Conservation (phyloP, 345 rosid genomes). For the Isatis tinctoria region DNA sequence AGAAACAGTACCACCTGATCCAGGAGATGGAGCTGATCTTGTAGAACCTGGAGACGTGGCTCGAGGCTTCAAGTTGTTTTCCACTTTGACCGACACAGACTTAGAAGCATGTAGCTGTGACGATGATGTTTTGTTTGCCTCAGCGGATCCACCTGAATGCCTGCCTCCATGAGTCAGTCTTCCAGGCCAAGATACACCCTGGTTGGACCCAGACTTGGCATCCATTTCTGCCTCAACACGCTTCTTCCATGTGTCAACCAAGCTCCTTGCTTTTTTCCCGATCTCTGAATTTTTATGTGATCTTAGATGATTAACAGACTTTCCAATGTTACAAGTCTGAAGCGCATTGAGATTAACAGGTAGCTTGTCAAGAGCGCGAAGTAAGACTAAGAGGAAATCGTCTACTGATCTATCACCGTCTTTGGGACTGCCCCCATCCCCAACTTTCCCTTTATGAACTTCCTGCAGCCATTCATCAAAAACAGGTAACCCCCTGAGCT, state of each 20-base stretch:
- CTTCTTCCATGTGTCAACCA: conserved; percentile 96
- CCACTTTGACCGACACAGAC: conserved; percentile 53
- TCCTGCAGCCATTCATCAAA: conserved; percentile 99
- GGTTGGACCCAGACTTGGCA: conserved; percentile 63
- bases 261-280: conserved; percentile 82
- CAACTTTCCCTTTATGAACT: conserved; percentile 78
- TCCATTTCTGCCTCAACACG: conserved; percentile 97
- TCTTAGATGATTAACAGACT: conserved; percentile 85
- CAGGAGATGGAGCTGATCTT: conserved; percentile 48
- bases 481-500: conserved; percentile 73
- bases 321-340: conserved; percentile 85
- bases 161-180: conserved; percentile 62
- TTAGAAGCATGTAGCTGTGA: conserved; percentile 59
- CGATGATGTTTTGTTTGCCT: conserved; percentile 54
- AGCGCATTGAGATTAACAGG: conserved; percentile 91
- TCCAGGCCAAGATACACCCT: conserved; percentile 60
- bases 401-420: conserved; percentile 65
- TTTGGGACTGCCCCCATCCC: conserved; percentile 60
- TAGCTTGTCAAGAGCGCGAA: conserved; percentile 85
- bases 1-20: conserved; percentile 34
- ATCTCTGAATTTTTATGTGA: conserved; percentile 74
- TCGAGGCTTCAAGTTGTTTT: conserved; percentile 43
- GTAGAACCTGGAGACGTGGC: conserved; percentile 53
- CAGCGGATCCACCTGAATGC: conserved; percentile 52
- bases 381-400: conserved; percentile 66